These are phyloP conservation scores for Lumnitzera littorea DNA, from an alignment of 345 rosid species.

Conservation along the genomic window DNA sequence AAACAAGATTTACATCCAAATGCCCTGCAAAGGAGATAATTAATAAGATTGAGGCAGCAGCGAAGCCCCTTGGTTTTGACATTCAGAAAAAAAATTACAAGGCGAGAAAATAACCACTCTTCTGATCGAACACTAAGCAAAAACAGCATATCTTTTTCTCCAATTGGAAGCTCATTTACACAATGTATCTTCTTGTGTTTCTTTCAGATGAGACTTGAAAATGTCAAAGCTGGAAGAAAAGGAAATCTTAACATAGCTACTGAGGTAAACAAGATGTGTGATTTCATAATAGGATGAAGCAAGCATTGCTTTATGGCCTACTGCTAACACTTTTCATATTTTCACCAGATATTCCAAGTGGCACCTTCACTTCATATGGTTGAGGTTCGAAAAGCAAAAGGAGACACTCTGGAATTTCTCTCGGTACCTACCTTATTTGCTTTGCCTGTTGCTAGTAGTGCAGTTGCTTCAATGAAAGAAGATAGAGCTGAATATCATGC, in stretches of 20 bases:
- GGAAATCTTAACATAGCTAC: slow-evolving; percentile 87
- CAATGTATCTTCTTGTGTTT: slow-evolving; percentile 2
- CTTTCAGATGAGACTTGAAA: slow-evolving; percentile 81
- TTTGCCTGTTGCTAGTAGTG: not conserved
- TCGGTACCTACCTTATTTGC: slow-evolving; percentile 35
- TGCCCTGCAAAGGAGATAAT: slow-evolving; percentile 83
- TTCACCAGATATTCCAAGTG: slow-evolving; percentile 76
- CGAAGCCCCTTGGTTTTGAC: slow-evolving; percentile 89
- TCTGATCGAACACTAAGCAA: too few species aligned
- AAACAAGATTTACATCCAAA: slow-evolving; percentile 77
- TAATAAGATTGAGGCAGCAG: slow-evolving; percentile 80
- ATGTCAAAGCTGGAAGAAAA: slow-evolving; percentile 83
- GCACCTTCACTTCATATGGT: slow-evolving; percentile 95
- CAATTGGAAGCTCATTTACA: not conserved
- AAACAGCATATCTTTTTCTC: not conserved
- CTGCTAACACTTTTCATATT: slow-evolving; percentile 6
- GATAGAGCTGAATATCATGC: too few species aligned
- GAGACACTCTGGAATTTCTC: slow-evolving; percentile 93
- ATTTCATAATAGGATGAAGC: slow-evolving; percentile 1
- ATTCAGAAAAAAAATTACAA: slow-evolving; percentile 89
- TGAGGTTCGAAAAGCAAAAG: slow-evolving; percentile 86
- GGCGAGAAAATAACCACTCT: slow-evolving; percentile 27
- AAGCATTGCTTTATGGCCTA: not conserved
- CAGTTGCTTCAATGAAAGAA: too few species aligned
- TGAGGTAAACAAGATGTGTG: slow-evolving; percentile 39